These are phyloP conservation scores for Mycena epipterygia DNA, from an alignment of 768 basidiomycete genomes.

Conservation along the genomic window DNA sequence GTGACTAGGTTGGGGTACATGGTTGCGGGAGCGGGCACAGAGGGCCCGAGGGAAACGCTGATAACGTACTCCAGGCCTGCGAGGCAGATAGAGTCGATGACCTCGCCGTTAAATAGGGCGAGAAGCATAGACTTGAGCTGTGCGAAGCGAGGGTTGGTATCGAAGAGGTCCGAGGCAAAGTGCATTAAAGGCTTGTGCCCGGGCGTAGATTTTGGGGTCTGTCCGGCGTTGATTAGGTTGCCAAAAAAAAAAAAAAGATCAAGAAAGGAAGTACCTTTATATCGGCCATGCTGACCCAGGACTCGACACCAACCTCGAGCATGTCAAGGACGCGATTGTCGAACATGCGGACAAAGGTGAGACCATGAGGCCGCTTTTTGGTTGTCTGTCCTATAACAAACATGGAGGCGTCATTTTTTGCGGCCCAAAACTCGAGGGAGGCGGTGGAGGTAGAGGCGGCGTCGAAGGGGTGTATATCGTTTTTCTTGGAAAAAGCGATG, in stretches of 20 bases:
- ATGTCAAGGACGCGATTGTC: conserved; percentile 92
- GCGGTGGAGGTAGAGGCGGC: conserved; percentile 61
- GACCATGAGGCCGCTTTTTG: conserved; percentile 93
- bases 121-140: conserved; percentile 94
- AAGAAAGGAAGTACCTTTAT: conserved; percentile 73
- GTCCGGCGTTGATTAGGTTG: neutral
- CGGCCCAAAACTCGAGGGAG: conserved; percentile 92
- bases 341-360: conserved; percentile 90
- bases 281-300: conserved; percentile 80
- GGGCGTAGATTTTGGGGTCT: conserved; percentile 91
- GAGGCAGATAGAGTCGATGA: conserved; percentile 86
- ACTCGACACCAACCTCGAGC: conserved; percentile 93
- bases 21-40: conserved; percentile 63
- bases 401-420: conserved; percentile 94
- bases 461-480: conserved; percentile 92
- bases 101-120: conserved; percentile 92
- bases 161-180: conserved; percentile 96
- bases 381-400: conserved; percentile 93
- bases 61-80: conserved; percentile 91
- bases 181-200: conserved; percentile 95
- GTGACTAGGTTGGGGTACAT: conserved; percentile 37
- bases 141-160: conserved; percentile 91
- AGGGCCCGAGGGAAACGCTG: conserved; percentile 76
- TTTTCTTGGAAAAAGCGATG: conserved; percentile 96
- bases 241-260: neutral